Percentiles rank a stretch among this genome's conserved stretches.
Conservation (phyloP, 1,284 basidiomycete species). For the Fistulinella staudtii region DNA sequence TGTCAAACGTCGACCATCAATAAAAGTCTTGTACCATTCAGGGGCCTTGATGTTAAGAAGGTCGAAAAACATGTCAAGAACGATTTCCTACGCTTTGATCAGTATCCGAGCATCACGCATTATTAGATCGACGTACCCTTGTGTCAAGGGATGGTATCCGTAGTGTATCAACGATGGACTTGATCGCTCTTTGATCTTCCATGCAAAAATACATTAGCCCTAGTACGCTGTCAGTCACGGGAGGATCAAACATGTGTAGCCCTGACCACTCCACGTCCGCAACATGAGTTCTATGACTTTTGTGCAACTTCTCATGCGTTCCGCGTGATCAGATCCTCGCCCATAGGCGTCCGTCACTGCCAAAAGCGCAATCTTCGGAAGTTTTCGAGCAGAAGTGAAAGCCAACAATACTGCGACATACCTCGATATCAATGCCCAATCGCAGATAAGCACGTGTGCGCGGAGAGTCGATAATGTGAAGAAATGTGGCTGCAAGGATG, state of each 20-base stretch:
- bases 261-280: slow-evolving; percentile 89
- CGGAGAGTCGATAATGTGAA: slow-evolving; percentile 86
- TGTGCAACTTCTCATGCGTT: slow-evolving; percentile 73
- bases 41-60: slow-evolving; percentile 89
- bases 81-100: slow-evolving; percentile 62
- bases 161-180: slow-evolving; percentile 81
- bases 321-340: slow-evolving; percentile 71
- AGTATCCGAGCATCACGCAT: slow-evolving; percentile 6
- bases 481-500: slow-evolving; percentile 79
- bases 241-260: neutral
- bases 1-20: slow-evolving; percentile 81
- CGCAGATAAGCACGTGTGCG: slow-evolving; percentile 75
- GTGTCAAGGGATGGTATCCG: slow-evolving; percentile 85
- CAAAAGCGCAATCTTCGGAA: slow-evolving; percentile 70
- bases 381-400: too few relatives aligned
- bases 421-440: slow-evolving; percentile 89
- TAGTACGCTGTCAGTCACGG: slow-evolving; percentile 29
- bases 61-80: slow-evolving; percentile 92
- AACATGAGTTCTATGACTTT: slow-evolving; percentile 82
- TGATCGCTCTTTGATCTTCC: slow-evolving; percentile 82
- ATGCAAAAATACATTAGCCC: slow-evolving; percentile 94
- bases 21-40: slow-evolving; percentile 87
- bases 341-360: slow-evolving; percentile 91
- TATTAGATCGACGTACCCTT: slow-evolving; percentile 51
- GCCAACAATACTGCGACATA: slow-evolving; percentile 35